A percentile compares a stretch with the other conserved stretches of the same genome.
Conservation (phyloP, 2,329 filamentous ascomycete genomes). For the Pseudogymnoascus sp. region DNA sequence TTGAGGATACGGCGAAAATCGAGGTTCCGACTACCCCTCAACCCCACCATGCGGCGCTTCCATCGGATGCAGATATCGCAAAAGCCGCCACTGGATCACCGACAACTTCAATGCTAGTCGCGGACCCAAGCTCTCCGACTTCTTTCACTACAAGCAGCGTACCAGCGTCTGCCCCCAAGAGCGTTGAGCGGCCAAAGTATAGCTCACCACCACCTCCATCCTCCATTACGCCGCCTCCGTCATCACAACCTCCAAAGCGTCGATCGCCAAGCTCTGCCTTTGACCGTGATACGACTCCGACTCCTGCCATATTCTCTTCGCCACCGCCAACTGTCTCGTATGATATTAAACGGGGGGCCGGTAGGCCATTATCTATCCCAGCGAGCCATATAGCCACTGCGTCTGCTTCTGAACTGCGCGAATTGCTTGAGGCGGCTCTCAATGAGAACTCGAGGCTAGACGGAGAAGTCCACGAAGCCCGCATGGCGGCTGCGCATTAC, state of each 20-base stretch:
- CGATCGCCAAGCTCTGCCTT: background rate
- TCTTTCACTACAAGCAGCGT: slow-evolving; percentile 23
- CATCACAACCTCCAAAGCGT: slow-evolving; percentile 42
- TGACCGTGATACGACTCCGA: slow-evolving; percentile 16
- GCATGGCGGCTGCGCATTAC: slow-evolving; percentile 81
- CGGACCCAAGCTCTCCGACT: slow-evolving; percentile 25
- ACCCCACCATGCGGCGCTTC: slow-evolving; percentile 10
- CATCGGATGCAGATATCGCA: slow-evolving; percentile 4
- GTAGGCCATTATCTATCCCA: background rate
- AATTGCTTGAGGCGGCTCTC: slow-evolving; percentile 46
- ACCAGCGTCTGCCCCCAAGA: slow-evolving; percentile 20
- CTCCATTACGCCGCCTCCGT: slow-evolving; percentile 55
- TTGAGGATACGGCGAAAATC: background rate
- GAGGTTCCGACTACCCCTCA: slow-evolving; percentile 9
- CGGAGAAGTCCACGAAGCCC: slow-evolving; percentile 48
- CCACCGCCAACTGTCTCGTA: slow-evolving; percentile 23
- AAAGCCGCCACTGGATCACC: background rate
- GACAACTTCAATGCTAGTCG: slow-evolving; percentile 8
- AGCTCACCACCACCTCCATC: slow-evolving; percentile 34
- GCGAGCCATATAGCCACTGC: slow-evolving; percentile 45
- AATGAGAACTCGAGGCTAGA: slow-evolving; percentile 47
- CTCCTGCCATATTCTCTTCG: slow-evolving; percentile 20
- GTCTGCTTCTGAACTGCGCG: slow-evolving; percentile 46
- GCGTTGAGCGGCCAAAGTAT: slow-evolving; percentile 10
- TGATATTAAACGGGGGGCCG: slow-evolving; percentile 17